phyloP scores from a whole-genome alignment of 768 basidiomycete genomes.

The Termitomyces heimii region DNA sequence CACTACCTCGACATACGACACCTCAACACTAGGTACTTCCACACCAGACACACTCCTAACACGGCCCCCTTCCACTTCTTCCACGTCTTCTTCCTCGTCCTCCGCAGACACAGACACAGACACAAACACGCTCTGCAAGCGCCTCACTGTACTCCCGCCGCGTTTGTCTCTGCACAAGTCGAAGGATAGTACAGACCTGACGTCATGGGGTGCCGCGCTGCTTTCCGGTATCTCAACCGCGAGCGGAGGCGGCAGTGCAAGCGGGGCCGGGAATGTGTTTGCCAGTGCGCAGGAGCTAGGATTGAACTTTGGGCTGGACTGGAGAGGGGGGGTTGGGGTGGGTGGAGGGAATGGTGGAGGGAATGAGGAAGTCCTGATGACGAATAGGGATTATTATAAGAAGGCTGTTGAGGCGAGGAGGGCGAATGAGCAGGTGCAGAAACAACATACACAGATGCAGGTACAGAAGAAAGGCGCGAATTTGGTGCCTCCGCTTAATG shows the following conservation, averaged over 20 bases:
- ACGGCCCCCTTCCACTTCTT: neutral
- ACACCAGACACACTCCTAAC: neutral
- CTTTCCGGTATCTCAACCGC: slow-evolving; percentile 30
- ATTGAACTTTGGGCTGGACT: neutral
- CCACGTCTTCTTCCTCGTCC: neutral
- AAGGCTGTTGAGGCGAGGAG: neutral
- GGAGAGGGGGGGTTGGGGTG: neutral
- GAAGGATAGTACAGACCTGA: slow-evolving; percentile 37
- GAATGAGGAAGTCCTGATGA: neutral
- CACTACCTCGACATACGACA: neutral
- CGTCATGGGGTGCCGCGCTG: slow-evolving; percentile 49
- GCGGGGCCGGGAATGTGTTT: neutral
- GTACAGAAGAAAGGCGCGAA: neutral
- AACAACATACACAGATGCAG: neutral
- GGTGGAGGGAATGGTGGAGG: neutral
- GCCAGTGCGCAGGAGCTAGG: slow-evolving; percentile 9
- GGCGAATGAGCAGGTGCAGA: neutral
- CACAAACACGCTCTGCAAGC: slow-evolving; percentile 12
- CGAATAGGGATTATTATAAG: slow-evolving; percentile 3
- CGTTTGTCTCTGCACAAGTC: slow-evolving; percentile 48
- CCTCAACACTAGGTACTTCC: neutral
- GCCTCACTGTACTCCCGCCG: slow-evolving; percentile 35
- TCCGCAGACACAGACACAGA: neutral
- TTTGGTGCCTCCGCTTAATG: slow-evolving; percentile 23
- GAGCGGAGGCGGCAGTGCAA: neutral